Conservation (phyloP, 2,329 filamentous ascomycete genomes). For the Trichoderma sp. region DNA sequence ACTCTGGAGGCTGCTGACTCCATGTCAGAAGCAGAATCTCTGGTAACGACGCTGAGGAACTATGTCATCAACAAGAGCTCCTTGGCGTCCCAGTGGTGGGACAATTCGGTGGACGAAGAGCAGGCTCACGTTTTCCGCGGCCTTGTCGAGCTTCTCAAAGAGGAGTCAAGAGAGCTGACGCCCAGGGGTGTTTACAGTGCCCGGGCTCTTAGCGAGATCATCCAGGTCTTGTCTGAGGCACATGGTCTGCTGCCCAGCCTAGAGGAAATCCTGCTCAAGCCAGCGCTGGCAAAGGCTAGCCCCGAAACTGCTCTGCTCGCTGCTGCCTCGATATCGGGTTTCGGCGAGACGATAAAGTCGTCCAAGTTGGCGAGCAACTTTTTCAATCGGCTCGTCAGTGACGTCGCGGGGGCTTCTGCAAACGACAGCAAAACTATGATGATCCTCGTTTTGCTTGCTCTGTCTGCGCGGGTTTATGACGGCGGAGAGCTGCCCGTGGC, state of each 20-base stretch:
- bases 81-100: slow-evolving; percentile 38
- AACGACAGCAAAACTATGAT: slow-evolving; percentile 44
- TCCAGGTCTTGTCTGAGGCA: slow-evolving; percentile 45
- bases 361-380: slow-evolving; percentile 51
- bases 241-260: slow-evolving; percentile 45
- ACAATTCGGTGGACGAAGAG: slow-evolving; percentile 31
- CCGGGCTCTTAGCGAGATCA: slow-evolving; percentile 48
- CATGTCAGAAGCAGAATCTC: slow-evolving; percentile 40
- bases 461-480: slow-evolving; percentile 51
- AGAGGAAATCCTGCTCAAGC: slow-evolving; percentile 47
- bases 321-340: slow-evolving; percentile 49
- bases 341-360: slow-evolving; percentile 47
- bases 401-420: slow-evolving; percentile 50
- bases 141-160: slow-evolving; percentile 44
- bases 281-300: slow-evolving; percentile 46
- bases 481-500: slow-evolving; percentile 53
- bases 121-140: slow-evolving; percentile 38
- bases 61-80: slow-evolving; percentile 36
- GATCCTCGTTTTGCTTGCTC: slow-evolving; percentile 53
- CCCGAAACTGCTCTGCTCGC: slow-evolving; percentile 47
- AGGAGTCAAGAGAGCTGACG: slow-evolving; percentile 41
- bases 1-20: slow-evolving; percentile 36
- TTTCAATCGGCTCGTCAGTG: slow-evolving; percentile 59
- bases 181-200: slow-evolving; percentile 51
- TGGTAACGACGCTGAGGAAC: slow-evolving; percentile 41